Evolutionary conservation across 305 asterid species (phyloP).

Genomic region (Fraxinus sp.): DNA sequence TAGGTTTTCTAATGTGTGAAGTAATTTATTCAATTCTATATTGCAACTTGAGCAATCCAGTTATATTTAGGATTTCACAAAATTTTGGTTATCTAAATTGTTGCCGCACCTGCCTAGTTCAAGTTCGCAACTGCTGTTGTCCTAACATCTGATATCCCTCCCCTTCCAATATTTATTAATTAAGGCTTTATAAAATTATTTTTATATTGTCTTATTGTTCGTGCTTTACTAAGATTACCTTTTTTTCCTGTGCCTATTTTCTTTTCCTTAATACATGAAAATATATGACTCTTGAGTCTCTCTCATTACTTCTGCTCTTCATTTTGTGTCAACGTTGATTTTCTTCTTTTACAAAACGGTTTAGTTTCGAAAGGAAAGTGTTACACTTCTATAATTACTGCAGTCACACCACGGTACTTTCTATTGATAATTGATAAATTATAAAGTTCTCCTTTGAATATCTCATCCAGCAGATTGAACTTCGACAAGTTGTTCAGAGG

Average conservation of each 20-base stretch:
- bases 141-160: background rate
- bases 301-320: background rate
- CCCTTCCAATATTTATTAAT: background rate
- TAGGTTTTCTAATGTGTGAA: background rate
- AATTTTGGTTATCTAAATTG: background rate
- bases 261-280: background rate
- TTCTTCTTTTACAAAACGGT: background rate
- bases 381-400: background rate
- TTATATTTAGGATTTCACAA: background rate
- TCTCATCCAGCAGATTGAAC: constrained; percentile 33
- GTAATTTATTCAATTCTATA: background rate
- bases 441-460: background rate
- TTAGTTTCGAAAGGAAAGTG: background rate
- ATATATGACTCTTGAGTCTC: background rate
- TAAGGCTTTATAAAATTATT: background rate
- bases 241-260: background rate
- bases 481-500: constrained; percentile 47
- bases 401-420: background rate
- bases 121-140: background rate
- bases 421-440: background rate
- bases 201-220: background rate
- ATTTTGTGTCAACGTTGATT: no score
- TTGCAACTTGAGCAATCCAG: background rate
- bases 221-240: background rate
- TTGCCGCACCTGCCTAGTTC: background rate